phyloP scores from a whole-genome alignment of 2,329 filamentous ascomycete genomes.

The Verruconis gallopava region DNA sequence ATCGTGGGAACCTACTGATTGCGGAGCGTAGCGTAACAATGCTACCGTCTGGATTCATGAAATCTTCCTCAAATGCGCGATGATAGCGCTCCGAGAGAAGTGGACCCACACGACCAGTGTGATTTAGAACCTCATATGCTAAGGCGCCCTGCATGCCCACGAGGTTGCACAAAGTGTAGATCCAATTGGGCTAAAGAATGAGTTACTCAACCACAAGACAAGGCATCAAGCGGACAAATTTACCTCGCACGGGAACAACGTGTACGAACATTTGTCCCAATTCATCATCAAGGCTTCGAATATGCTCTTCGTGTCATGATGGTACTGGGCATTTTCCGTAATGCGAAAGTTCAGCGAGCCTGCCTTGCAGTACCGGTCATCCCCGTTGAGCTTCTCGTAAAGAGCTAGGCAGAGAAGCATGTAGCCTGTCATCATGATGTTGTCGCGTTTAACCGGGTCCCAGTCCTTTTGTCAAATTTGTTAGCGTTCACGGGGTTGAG shows the following conservation, averaged over 20 bases:
- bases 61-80: slow-evolving; percentile 8
- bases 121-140: not conserved
- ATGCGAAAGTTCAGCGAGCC: slow-evolving; percentile 4
- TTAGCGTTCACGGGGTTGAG: not conserved
- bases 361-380: slow-evolving; percentile 5
- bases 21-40: slow-evolving; percentile 6
- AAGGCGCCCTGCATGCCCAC: slow-evolving; percentile 2
- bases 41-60: slow-evolving; percentile 6
- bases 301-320: slow-evolving; percentile 3
- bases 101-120: not conserved
- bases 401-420: not conserved
- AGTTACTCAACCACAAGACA: not conserved
- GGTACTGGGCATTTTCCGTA: slow-evolving; percentile 1
- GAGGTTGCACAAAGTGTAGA: slow-evolving; percentile 8
- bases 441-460: slow-evolving; percentile 10
- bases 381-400: slow-evolving; percentile 3
- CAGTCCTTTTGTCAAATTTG: too few species aligned
- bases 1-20: slow-evolving; percentile 1
- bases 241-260: slow-evolving; percentile 6
- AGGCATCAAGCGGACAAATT: not conserved
- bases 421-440: slow-evolving; percentile 8
- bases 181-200: slow-evolving; percentile 6
- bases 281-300: slow-evolving; percentile 25
- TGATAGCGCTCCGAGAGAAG: slow-evolving; percentile 6
- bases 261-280: slow-evolving; percentile 21